Percentiles rank a stretch among this genome's conserved stretches.
Evolutionary conservation across 805 yeast species (phyloP).

Genomic region (Candida incommunis): DNA sequence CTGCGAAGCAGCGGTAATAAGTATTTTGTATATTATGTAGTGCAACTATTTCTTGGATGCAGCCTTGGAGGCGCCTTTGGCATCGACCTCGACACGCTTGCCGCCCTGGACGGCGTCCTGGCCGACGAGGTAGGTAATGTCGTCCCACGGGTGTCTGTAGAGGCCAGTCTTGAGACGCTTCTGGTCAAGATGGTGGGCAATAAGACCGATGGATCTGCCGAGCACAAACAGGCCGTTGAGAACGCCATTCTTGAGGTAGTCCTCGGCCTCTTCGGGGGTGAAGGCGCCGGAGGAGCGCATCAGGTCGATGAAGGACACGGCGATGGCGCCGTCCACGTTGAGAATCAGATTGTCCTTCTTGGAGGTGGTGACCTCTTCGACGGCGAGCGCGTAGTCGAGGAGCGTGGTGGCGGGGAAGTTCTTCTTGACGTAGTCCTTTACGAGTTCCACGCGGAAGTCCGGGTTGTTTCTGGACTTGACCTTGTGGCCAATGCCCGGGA

Average conservation of each 20-base stretch:
- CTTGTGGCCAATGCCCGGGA: conserved; percentile 34
- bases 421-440: conserved; percentile 30
- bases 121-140: conserved; percentile 29
- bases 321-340: conserved; percentile 33
- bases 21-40: no score
- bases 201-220: conserved; percentile 32
- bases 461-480: conserved; percentile 35
- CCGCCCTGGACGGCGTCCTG: conserved; percentile 21
- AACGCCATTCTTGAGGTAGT: conserved; percentile 32
- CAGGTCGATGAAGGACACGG: conserved; percentile 30
- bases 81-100: conserved; percentile 24
- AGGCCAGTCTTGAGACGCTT: conserved; percentile 32
- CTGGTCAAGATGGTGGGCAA: conserved; percentile 33
- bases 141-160: conserved; percentile 36
- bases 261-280: conserved; percentile 30
- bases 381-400: conserved; percentile 32
- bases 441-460: conserved; percentile 33
- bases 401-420: conserved; percentile 29
- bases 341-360: conserved; percentile 32
- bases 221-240: conserved; percentile 31
- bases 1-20: background rate
- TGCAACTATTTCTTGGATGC: background rate
- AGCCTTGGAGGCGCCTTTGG: conserved; percentile 18
- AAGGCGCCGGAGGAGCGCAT: conserved; percentile 31
- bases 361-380: conserved; percentile 34